A percentile compares a stretch with the other conserved stretches of the same genome.
phyloP scores from a whole-genome alignment of 1,284 basidiomycete species.

The Stereum hirsutum region DNA sequence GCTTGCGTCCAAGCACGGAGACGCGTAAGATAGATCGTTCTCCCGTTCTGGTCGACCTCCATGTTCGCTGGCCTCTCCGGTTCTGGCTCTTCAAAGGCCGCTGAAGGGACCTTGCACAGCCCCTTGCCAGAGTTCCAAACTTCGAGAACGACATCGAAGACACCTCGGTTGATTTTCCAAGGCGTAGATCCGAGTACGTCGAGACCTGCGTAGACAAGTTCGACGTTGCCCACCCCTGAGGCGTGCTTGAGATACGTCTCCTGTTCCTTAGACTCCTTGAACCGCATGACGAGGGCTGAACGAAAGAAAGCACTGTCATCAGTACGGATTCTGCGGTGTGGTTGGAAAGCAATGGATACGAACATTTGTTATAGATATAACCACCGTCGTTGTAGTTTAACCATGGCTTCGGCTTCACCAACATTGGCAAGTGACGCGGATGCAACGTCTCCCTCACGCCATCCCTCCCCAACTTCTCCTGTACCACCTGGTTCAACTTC shows the following conservation, averaged over 20 bases:
- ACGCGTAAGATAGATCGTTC: constrained; percentile 50
- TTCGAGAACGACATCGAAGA: constrained; percentile 65
- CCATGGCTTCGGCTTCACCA: constrained; percentile 90
- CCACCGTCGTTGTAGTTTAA: constrained; percentile 72
- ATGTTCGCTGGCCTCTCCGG: constrained; percentile 57
- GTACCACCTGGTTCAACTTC: constrained; percentile 77
- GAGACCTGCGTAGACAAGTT: constrained; percentile 82
- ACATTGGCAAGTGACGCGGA: constrained; percentile 94
- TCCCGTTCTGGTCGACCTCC: constrained; percentile 60
- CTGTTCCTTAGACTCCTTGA: constrained; percentile 89
- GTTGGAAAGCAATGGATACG: constrained; percentile 15
- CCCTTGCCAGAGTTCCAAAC: constrained; percentile 83
- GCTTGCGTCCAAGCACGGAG: constrained; percentile 53
- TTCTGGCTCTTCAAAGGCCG: constrained; percentile 46
- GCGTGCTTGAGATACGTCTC: constrained; percentile 74
- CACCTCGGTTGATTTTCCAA: constrained; percentile 80
- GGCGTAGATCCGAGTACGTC: constrained; percentile 89
- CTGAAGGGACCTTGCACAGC: constrained; percentile 73
- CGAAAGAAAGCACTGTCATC: neutral
- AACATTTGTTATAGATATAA: constrained; percentile 75
- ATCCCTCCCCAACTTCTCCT: constrained; percentile 75
- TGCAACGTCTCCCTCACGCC: constrained; percentile 72
- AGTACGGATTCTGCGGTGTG: neutral
- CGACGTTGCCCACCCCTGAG: constrained; percentile 67
- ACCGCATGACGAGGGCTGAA: constrained; percentile 77